phyloP scores from a whole-genome alignment of 805 yeast species.

The Lipomyces kockii region DNA sequence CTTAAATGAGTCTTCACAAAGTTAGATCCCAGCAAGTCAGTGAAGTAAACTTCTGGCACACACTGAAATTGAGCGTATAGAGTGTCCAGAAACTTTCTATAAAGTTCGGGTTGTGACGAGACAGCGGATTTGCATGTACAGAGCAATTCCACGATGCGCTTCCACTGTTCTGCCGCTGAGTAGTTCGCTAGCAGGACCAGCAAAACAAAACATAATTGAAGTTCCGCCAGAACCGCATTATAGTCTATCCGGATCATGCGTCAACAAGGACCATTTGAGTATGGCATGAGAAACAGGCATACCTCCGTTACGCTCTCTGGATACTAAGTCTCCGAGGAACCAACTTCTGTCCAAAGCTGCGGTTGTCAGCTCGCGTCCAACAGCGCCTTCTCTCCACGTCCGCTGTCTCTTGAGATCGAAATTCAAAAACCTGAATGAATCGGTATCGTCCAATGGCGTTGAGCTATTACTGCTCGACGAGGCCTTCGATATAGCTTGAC shows the following conservation, averaged over 20 bases:
- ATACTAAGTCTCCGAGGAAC: constrained; percentile 52
- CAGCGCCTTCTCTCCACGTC: constrained; percentile 48
- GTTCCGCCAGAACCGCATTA: constrained; percentile 54
- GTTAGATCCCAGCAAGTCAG: constrained; percentile 44
- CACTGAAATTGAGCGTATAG: constrained; percentile 49
- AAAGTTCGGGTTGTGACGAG: constrained; percentile 40
- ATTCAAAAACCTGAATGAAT: constrained; percentile 51
- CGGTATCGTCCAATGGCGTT: constrained; percentile 23
- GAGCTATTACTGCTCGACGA: not conserved
- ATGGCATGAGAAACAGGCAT: not conserved
- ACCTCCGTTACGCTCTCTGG: constrained; percentile 34
- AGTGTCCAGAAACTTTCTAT: constrained; percentile 43
- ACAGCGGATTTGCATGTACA: constrained; percentile 47
- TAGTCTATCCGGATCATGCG: constrained; percentile 37
- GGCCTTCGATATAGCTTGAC: constrained; percentile 22
- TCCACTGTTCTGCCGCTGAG: constrained; percentile 70
- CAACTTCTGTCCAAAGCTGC: constrained; percentile 66
- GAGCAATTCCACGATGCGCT: constrained; percentile 53
- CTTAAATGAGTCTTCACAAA: constrained; percentile 35
- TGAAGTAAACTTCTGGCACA: constrained; percentile 52
- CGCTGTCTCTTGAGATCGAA: constrained; percentile 48
- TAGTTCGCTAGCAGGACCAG: constrained; percentile 62
- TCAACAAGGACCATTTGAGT: not conserved
- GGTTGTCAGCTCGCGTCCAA: constrained; percentile 52
- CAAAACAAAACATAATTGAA: constrained; percentile 57